Evolutionary conservation across 2,329 filamentous ascomycete genomes (phyloP).

Genomic region (Colletotrichum nymphaeae): DNA sequence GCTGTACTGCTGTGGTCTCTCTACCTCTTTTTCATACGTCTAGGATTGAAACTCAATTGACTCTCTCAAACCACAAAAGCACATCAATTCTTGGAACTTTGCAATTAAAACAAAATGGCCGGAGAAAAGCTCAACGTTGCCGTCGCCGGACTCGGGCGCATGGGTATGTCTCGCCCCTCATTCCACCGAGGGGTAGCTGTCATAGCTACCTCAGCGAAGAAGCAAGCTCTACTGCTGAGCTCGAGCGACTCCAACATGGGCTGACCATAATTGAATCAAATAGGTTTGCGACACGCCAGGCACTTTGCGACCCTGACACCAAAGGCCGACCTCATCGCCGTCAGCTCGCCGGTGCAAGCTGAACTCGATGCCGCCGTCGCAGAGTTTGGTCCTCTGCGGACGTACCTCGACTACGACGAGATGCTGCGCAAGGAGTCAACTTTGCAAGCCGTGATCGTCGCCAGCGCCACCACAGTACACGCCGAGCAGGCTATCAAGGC

Average conservation of each 20-base stretch:
- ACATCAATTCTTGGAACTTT: neutral
- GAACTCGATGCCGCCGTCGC: slow-evolving; percentile 27
- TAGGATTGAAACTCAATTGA: neutral
- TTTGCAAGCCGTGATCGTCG: slow-evolving; percentile 53
- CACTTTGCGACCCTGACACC: slow-evolving; percentile 28
- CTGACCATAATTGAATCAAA: neutral
- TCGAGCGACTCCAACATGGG: too few relatives aligned
- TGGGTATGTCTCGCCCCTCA: slow-evolving; percentile 47
- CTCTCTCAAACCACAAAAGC: too few relatives aligned
- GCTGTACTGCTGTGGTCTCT: neutral
- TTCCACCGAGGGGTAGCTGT: neutral
- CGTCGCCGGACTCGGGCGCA: slow-evolving; percentile 62
- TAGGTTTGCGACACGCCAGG: slow-evolving; percentile 22
- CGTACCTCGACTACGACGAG: slow-evolving; percentile 27
- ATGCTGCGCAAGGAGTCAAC: slow-evolving; percentile 24
- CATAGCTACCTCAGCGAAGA: neutral
- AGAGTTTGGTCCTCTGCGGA: slow-evolving; percentile 21
- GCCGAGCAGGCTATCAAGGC: slow-evolving; percentile 68
- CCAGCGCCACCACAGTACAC: slow-evolving; percentile 62
- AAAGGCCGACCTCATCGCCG: slow-evolving; percentile 27
- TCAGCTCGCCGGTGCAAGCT: slow-evolving; percentile 26
- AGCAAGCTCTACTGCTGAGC: neutral
- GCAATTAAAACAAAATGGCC: slow-evolving; percentile 2
- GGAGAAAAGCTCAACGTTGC: slow-evolving; percentile 52
- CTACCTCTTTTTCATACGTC: too few relatives aligned